These are phyloP conservation scores for Asterella californica DNA, from an alignment of 225 moss, liverwort and hornwort species.

Conservation along the genomic window DNA sequence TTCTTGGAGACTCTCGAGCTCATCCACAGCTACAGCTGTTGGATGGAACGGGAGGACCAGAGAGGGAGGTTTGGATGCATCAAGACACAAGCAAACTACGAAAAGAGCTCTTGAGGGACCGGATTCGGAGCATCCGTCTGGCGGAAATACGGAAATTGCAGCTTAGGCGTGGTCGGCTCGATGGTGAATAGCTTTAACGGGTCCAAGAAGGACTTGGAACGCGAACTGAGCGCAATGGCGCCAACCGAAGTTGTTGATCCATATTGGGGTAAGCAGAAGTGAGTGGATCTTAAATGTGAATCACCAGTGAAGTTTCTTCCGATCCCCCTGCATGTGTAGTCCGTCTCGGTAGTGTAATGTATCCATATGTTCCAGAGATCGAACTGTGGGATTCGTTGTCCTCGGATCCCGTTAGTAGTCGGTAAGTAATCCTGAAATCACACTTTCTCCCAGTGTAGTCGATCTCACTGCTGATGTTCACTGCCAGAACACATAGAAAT, in stretches of 20 bases:
- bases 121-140: neutral
- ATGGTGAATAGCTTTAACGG: slow-evolving; percentile 15
- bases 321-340: too few relatives aligned
- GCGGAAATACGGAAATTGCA: neutral
- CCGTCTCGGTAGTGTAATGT: too few relatives aligned
- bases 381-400: too few relatives aligned
- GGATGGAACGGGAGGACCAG: neutral
- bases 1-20: neutral
- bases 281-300: neutral
- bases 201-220: neutral
- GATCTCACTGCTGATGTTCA: too few relatives aligned
- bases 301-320: neutral
- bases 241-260: slow-evolving; percentile 21
- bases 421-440: too few relatives aligned
- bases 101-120: neutral
- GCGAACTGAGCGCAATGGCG: slow-evolving; percentile 8
- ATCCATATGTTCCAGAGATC: too few relatives aligned
- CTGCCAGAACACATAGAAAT: too few relatives aligned
- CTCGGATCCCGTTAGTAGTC: too few relatives aligned
- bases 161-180: neutral
- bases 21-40: neutral
- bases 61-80: neutral
- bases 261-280: slow-evolving; percentile 31
- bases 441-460: too few relatives aligned
- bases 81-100: neutral